phyloP scores from a whole-genome alignment of 345 rosid genomes.

The Melaleuca quinquenervia region DNA sequence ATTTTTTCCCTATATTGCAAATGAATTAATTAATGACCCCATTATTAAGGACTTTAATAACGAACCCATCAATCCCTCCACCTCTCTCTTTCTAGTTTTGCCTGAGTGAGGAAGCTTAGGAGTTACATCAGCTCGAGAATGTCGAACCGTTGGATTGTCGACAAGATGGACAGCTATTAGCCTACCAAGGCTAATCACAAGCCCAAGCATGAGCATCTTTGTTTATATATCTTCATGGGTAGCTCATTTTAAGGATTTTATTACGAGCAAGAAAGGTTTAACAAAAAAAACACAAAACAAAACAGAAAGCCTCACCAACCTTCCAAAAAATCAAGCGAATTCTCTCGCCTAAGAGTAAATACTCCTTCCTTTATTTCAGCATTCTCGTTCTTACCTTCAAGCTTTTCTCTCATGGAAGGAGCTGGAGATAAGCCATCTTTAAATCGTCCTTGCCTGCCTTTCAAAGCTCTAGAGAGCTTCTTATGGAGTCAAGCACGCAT shows the following conservation, averaged over 20 bases:
- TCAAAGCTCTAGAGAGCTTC: slow-evolving; percentile 79
- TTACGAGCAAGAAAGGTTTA: neutral
- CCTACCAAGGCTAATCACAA: slow-evolving; percentile 15
- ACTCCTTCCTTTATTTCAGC: slow-evolving; percentile 1
- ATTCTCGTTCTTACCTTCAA: slow-evolving; percentile 1
- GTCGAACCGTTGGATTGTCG: slow-evolving; percentile 27
- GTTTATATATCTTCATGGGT: neutral
- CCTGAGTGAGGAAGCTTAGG: slow-evolving; percentile 38
- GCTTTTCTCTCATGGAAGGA: slow-evolving; percentile 23
- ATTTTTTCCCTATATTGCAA: neutral
- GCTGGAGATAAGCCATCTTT: slow-evolving; percentile 2
- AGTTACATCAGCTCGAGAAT: slow-evolving; percentile 24
- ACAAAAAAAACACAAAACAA: neutral
- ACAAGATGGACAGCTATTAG: slow-evolving; percentile 17
- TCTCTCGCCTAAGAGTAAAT: neutral
- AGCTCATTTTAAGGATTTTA: neutral
- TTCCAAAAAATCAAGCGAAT: slow-evolving; percentile 8
- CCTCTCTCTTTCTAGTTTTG: slow-evolving; percentile 14
- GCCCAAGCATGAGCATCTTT: slow-evolving; percentile 23
- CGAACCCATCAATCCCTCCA: slow-evolving; percentile 29
- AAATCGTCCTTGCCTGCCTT: slow-evolving; percentile 37
- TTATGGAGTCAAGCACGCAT: slow-evolving; percentile 24
- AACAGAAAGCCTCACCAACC: neutral
- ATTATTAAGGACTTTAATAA: slow-evolving; percentile 13
- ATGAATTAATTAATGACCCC: neutral